Percentiles rank a stretch among this genome's conserved stretches.
Evolutionary conservation across 1,284 basidiomycete species (phyloP).

Genomic region (Tylopilus orsonianus): DNA sequence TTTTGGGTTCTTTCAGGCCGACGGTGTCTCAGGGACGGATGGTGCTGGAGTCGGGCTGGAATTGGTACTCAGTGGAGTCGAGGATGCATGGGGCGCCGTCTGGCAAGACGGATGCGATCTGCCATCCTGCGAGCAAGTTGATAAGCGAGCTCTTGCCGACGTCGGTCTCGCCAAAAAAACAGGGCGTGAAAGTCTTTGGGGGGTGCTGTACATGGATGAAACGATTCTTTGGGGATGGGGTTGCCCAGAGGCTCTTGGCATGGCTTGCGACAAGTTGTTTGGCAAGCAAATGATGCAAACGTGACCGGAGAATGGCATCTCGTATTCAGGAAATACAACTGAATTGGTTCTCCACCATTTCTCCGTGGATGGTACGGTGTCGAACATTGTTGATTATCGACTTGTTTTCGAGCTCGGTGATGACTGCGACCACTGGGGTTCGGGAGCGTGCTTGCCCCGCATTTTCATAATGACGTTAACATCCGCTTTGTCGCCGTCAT

Average conservation of each 20-base stretch:
- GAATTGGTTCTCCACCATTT: conserved; percentile 32
- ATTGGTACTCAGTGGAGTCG: conserved; percentile 26
- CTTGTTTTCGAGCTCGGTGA: conserved; percentile 35
- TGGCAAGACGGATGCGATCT: conserved; percentile 27
- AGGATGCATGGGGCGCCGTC: conserved; percentile 31
- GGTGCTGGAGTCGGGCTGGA: conserved; percentile 19
- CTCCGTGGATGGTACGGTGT: conserved; percentile 25
- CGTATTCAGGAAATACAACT: conserved; percentile 9
- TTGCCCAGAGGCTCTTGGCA: conserved; percentile 22
- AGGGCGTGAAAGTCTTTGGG: conserved; percentile 31
- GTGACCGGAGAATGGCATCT: conserved; percentile 25
- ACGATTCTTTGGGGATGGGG: conserved; percentile 19
- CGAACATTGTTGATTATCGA: conserved; percentile 9
- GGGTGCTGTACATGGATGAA: conserved; percentile 16
- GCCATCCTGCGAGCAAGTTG: conserved; percentile 30
- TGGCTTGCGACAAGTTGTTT: conserved; percentile 21
- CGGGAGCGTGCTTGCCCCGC: conserved; percentile 16
- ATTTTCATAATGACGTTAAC: conserved; percentile 21
- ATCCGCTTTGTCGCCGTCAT: conserved; percentile 22
- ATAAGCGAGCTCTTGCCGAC: conserved; percentile 36
- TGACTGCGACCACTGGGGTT: conserved; percentile 30
- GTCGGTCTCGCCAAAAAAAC: conserved; percentile 34
- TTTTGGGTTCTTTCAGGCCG: conserved; percentile 30
- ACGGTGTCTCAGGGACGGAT: conserved; percentile 35
- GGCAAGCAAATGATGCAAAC: conserved; percentile 24